Evolutionary conservation across 805 yeast genomes (phyloP).

Genomic region (Saitoella complicata): DNA sequence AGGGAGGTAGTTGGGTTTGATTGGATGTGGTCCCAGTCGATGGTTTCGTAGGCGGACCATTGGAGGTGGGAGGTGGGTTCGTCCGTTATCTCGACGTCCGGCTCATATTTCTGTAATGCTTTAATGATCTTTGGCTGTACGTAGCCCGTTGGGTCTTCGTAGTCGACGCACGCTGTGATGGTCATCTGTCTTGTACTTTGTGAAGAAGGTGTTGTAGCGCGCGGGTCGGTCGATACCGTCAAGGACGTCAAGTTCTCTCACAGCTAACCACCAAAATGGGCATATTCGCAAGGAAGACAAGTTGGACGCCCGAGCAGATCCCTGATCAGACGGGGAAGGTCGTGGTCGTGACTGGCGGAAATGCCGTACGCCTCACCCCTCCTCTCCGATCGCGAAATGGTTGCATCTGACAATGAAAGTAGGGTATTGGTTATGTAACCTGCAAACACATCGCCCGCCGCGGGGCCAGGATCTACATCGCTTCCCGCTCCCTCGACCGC

Average conservation of each 20-base stretch:
- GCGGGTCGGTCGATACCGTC: no score
- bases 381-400: no score
- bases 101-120: not conserved
- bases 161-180: not conserved
- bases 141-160: not conserved
- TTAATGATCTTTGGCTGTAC: not conserved
- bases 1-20: not conserved
- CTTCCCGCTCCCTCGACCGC: conserved; percentile 8
- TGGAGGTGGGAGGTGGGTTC: not conserved
- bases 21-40: not conserved
- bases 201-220: no score
- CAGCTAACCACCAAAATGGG: no score
- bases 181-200: no score
- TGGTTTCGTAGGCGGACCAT: conserved; percentile 1
- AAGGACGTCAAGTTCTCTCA: no score
- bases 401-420: not conserved
- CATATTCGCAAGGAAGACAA: not conserved
- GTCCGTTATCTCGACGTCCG: not conserved
- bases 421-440: conserved; percentile 11
- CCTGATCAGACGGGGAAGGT: conserved; percentile 1
- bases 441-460: conserved; percentile 8
- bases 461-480: conserved; percentile 10
- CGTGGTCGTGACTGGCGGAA: conserved; percentile 1
- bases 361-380: no score
- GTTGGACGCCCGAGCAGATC: not conserved